Conservation (phyloP, 768 basidiomycete species). For the Russula emetica region DNA sequence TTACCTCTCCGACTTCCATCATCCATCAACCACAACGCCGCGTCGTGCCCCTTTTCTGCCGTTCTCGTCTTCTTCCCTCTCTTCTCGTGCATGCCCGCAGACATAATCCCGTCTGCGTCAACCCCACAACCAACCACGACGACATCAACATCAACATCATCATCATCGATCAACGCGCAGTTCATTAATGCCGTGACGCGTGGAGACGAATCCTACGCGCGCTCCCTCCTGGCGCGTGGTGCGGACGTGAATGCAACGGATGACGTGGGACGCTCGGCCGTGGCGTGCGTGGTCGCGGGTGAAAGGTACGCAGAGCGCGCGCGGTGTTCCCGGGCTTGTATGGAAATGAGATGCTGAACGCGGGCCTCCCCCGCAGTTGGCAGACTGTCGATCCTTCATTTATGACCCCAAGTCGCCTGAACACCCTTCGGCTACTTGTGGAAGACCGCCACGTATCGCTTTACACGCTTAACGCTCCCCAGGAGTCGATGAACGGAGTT, state of each 20-base stretch:
- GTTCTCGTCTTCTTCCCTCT: conserved; percentile 4
- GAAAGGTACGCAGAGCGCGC: conserved; percentile 49
- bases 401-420: conserved; percentile 52
- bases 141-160: background rate
- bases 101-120: conserved; percentile 13
- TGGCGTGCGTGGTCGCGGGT: conserved; percentile 69
- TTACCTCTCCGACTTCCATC: conserved; percentile 8
- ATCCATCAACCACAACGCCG: conserved; percentile 5
- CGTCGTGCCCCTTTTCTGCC: background rate
- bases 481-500: conserved; percentile 63
- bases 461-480: conserved; percentile 70
- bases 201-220: conserved; percentile 53
- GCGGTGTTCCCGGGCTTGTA: background rate
- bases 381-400: conserved; percentile 64
- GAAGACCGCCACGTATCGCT: conserved; percentile 57
- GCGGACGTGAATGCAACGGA: conserved; percentile 69
- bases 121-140: background rate
- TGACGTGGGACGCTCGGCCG: conserved; percentile 52
- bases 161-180: conserved; percentile 13
- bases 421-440: conserved; percentile 53
- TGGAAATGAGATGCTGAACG: background rate
- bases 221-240: conserved; percentile 50
- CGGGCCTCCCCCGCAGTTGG: conserved; percentile 45
- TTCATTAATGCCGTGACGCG: conserved; percentile 45
- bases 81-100: conserved; percentile 10